phyloP scores from a whole-genome alignment of 2,329 filamentous ascomycete genomes.

The Colletotrichum plurivorum region DNA sequence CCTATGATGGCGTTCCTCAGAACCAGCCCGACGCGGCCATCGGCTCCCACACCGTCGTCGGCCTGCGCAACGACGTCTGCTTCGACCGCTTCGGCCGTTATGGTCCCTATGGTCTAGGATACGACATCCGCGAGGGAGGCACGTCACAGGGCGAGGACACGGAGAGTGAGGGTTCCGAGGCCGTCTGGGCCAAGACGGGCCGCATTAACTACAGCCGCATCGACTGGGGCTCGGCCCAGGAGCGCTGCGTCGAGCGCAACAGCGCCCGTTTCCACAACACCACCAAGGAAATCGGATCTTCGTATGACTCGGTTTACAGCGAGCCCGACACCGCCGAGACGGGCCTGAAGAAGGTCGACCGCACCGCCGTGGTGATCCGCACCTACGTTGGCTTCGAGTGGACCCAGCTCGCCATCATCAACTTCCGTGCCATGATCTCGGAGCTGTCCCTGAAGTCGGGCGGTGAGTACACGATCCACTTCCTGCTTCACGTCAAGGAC shows the following conservation, averaged over 20 bases:
- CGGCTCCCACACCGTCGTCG: constrained; percentile 82
- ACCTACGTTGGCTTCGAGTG: constrained; percentile 87
- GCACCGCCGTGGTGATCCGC: constrained; percentile 83
- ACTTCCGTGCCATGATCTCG: constrained; percentile 84
- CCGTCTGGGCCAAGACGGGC: constrained; percentile 68
- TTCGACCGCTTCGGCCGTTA: constrained; percentile 90
- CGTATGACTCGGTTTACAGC: constrained; percentile 16
- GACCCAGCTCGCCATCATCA: constrained; percentile 82
- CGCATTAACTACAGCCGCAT: constrained; percentile 69
- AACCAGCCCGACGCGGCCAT: constrained; percentile 84
- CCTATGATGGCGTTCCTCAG: constrained; percentile 78
- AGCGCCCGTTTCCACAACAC: constrained; percentile 70
- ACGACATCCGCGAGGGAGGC: constrained; percentile 80
- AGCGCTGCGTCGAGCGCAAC: constrained; percentile 71
- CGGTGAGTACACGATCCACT: constrained; percentile 86
- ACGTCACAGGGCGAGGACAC: constrained; percentile 79
- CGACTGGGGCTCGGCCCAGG: constrained; percentile 70
- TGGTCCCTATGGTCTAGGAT: constrained; percentile 90
- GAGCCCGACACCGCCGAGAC: constrained; percentile 35
- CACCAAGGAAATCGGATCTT: constrained; percentile 48
- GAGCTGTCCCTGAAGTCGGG: constrained; percentile 84
- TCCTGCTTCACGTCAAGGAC: constrained; percentile 88
- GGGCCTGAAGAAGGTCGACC: constrained; percentile 60
- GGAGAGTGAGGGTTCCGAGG: constrained; percentile 76
- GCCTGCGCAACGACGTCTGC: constrained; percentile 83